phyloP scores from a whole-genome alignment of 169 alveolate genomes.

The Eimeria tenella region DNA sequence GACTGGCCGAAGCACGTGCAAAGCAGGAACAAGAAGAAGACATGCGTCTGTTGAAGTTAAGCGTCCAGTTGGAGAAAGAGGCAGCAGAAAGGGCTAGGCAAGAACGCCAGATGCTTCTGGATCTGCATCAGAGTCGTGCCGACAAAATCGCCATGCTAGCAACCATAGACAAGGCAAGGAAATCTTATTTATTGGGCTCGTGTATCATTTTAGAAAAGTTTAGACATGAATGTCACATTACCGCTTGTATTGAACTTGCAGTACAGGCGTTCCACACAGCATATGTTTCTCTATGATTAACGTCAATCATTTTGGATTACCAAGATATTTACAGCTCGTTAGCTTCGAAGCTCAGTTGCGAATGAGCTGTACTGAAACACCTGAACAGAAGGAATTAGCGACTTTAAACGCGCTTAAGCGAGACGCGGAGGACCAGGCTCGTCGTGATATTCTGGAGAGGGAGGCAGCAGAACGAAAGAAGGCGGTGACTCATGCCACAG shows the following conservation, averaged over 20 bases:
- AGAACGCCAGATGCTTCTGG: constrained; percentile 47
- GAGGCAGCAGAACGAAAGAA: constrained; percentile 54
- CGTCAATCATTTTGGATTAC: too few species aligned
- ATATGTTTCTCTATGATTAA: too few species aligned
- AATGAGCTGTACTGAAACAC: not conserved
- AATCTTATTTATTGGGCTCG: not conserved
- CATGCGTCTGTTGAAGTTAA: constrained; percentile 58
- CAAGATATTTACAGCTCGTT: too few species aligned
- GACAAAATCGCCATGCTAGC: constrained; percentile 68
- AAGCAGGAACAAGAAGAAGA: constrained; percentile 70
- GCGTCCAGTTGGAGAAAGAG: constrained; percentile 60
- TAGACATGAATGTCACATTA: not conserved
- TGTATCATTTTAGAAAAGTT: too few species aligned
- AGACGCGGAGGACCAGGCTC: constrained; percentile 63
- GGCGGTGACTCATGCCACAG: constrained; percentile 37
- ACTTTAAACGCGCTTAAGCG: constrained; percentile 63
- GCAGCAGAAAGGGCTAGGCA: constrained; percentile 62
- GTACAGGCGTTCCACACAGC: too few species aligned
- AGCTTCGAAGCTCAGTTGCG: not conserved
- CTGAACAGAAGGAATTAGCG: constrained; percentile 55
- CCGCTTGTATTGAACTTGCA: not conserved
- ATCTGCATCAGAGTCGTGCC: constrained; percentile 63
- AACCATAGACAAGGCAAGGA: constrained; percentile 62
- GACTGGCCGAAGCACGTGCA: constrained; percentile 68
- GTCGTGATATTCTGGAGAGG: constrained; percentile 48